Evolutionary conservation across 805 yeast genomes (phyloP), one percentile per base, ranked within the genome.

Genomic region (Pichia thaimueangensis): DNA sequence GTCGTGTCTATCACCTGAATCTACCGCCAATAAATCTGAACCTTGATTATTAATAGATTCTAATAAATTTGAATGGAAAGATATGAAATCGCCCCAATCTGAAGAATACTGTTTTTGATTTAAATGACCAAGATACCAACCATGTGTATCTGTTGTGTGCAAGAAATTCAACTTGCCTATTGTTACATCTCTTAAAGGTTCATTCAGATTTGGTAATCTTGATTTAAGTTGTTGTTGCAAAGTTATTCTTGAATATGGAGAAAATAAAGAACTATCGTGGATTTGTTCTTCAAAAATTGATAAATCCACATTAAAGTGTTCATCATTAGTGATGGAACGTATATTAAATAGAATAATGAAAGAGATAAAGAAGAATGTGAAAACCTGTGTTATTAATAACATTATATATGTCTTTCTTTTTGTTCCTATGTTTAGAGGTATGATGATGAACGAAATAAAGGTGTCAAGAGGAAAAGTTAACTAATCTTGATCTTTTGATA

Each of bases 121-220:
- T 30, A 77, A 53, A 64, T 91, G 98, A 0, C 97, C 97, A 5
- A 91, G 80, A 49, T 83, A 76, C 98, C 98, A 93, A 1, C 93
- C 97, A 60, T 93, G 98, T 2, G 97, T 91, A 55, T 93, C 98
- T 0, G 98, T 93, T 1, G 97, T 89, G 56, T 91, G 97, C 21
- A 91, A 55, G 53, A 93, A 86, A 64, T 93, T 91, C 36, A 93
- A 44, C 43, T 80, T 76, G 0, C 89, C 88, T 74, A 88, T 71
- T 10, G 61, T 55, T 24, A 88, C 54, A n/a, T 74, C 73, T 39
- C 93, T 63, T 30, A 74, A 55, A 6, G 56, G 49, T 11, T 70
- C 71, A 33, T 62, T 45, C 30, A 56, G 60, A 12, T 58, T 54
- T 5, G 72, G 70, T 5, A 49, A 45, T 31, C 54, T 54, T 5